Evolutionary conservation across 2,329 filamentous ascomycete genomes (phyloP).

Genomic region (Neurospora sp.): DNA sequence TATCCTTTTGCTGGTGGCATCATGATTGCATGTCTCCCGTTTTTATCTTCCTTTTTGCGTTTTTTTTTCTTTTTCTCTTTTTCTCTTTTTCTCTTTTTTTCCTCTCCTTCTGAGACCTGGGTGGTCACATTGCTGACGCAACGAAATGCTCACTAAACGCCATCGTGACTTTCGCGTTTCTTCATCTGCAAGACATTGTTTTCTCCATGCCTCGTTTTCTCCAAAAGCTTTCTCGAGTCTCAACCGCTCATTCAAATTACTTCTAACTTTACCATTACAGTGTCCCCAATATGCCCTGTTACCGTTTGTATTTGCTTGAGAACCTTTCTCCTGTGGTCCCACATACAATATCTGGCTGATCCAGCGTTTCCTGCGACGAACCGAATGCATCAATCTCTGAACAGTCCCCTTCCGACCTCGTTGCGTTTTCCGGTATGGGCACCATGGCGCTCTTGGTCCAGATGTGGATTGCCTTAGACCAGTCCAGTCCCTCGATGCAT

Average conservation of each 20-base stretch:
- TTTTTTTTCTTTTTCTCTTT: neutral
- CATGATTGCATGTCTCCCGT: no score
- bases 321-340: neutral
- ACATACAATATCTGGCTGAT: conserved; percentile 28
- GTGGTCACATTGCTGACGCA: no score
- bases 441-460: conserved; percentile 58
- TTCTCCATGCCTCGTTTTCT: neutral
- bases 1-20: neutral
- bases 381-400: conserved; percentile 35
- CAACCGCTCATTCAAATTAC: neutral
- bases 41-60: neutral
- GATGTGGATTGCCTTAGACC: conserved; percentile 52
- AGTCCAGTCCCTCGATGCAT: conserved; percentile 53
- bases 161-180: neutral
- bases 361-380: conserved; percentile 33
- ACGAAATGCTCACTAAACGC: no score
- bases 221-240: neutral
- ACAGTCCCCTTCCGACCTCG: conserved; percentile 42
- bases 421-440: conserved; percentile 55
- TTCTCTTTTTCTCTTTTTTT: neutral
- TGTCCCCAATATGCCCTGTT: neutral
- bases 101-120: neutral
- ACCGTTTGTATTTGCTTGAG: neutral
- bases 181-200: neutral
- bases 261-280: neutral